These are phyloP conservation scores for Colletotrichum incanum DNA, from an alignment of 2,329 filamentous ascomycete species.

Conservation along the genomic window DNA sequence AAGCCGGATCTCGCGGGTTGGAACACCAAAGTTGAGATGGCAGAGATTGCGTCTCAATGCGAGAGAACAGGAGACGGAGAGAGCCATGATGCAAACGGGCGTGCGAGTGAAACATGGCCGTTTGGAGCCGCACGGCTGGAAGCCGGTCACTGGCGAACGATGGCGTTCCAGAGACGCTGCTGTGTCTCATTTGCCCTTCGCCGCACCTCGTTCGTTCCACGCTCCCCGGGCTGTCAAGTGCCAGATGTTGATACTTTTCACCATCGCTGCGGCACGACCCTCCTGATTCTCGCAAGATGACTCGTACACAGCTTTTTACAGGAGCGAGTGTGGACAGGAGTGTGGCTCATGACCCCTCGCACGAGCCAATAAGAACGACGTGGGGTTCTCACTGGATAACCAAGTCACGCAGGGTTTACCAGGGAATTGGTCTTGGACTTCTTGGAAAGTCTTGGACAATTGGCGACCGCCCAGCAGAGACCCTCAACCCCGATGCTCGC, in stretches of 20 bases:
- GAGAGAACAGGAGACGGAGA: conserved; percentile 9
- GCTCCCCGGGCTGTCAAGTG: conserved; percentile 30
- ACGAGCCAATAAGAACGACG: conserved; percentile 14
- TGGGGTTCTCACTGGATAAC: conserved; percentile 14
- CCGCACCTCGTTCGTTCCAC: conserved; percentile 11
- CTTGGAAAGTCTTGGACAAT: background rate
- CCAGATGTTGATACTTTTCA: conserved; percentile 3
- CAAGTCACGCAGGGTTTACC: conserved; percentile 20
- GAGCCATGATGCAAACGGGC: conserved; percentile 30
- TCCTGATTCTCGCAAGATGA: conserved; percentile 19
- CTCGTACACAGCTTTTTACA: conserved; percentile 17
- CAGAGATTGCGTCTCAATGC: conserved; percentile 42
- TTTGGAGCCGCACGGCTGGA: conserved; percentile 33
- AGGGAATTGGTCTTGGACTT: conserved; percentile 19
- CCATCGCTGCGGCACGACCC: conserved; percentile 1
- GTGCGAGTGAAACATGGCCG: conserved; percentile 39
- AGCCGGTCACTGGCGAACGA: conserved; percentile 15
- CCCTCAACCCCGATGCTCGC: conserved; percentile 1
- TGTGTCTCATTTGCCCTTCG: conserved; percentile 8
- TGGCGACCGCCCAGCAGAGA: background rate
- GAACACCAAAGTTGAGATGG: conserved; percentile 39
- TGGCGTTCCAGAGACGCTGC: conserved; percentile 14
- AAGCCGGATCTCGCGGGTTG: conserved; percentile 25
- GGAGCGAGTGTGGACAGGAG: conserved; percentile 5
- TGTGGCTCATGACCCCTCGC: conserved; percentile 29